Evolutionary conservation across 176 grass and related monocot genomes (phyloP), one percentile per base, ranked within the genome.

Genomic region (Dactylis glomerata): DNA sequence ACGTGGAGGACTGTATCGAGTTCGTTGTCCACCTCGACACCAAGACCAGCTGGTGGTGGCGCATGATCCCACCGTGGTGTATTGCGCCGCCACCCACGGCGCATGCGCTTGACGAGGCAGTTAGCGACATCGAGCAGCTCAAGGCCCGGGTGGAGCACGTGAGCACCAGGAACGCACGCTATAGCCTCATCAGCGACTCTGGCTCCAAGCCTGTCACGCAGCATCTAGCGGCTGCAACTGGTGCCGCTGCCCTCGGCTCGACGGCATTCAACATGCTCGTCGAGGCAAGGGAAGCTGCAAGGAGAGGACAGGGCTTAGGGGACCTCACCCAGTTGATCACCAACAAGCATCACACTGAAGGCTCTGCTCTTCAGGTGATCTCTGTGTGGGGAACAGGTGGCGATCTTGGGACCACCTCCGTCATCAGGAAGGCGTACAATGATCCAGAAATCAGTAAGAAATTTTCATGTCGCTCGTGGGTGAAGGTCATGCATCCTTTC

Each of bases 1-100:
- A 87, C 2, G 52, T 75, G 5, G 85, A 87, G 57, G 85, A 87
- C 56, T 81, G 68, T 42, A 75, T 87, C 16, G 85, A 87, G 44
- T 81, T 63, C 0, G 30, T 66, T 3, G 6, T 87, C 68, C 85
- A 66, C 52, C 34, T 87, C 1, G 85, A 81, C 46, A 5, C 2
- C 7, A 64, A 65, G 41, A 3, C 68, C 0, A 0, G 5, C 1
- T 86, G 85, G 85, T 86, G 77, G 85, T 59, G 44, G 16, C 77
- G 26, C 26, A 0, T 65, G 24, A 5, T 56, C 15, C 78, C 77
- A 0, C 11, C 62, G 0, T 72, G 67, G 67, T 86, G 77, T 28
- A 9, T 55, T 5, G 5, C 3, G 36, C 36, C 24, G 23, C 22
- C 10, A 26, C 23, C 68, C 0, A 13, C 10, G 3, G 63, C 14